A percentile compares a stretch with the other conserved stretches of the same genome.
phyloP scores from a whole-genome alignment of 2,329 filamentous ascomycete species.

The Hymenotorrendiella dingleyae region DNA sequence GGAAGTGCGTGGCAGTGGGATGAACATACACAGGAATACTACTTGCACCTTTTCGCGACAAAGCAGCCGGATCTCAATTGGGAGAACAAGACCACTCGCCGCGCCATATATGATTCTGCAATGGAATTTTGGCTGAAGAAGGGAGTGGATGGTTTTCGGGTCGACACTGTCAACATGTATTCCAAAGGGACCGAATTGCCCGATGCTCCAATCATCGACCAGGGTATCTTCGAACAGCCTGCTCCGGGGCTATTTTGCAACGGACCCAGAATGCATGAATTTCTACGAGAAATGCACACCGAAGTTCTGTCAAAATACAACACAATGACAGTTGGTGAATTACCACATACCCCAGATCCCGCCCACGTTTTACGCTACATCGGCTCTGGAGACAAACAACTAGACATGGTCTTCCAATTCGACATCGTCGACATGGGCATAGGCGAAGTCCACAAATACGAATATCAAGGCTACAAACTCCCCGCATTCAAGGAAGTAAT shows the following conservation, averaged over 20 bases:
- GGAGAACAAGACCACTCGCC: slow-evolving; percentile 62
- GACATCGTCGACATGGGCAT: slow-evolving; percentile 57
- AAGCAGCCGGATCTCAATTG: slow-evolving; percentile 84
- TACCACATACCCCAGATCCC: slow-evolving; percentile 55
- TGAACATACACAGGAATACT: slow-evolving; percentile 67
- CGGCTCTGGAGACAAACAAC: slow-evolving; percentile 48
- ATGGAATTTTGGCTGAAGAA: slow-evolving; percentile 76
- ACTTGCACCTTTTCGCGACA: slow-evolving; percentile 67
- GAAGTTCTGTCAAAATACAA: slow-evolving; percentile 53
- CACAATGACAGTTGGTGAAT: slow-evolving; percentile 66
- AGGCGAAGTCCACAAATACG: slow-evolving; percentile 49
- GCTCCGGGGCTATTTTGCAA: slow-evolving; percentile 57
- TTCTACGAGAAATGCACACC: slow-evolving; percentile 57
- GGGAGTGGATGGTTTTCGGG: slow-evolving; percentile 68
- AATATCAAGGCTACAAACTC: slow-evolving; percentile 39
- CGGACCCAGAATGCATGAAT: slow-evolving; percentile 64
- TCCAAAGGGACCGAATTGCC: slow-evolving; percentile 55
- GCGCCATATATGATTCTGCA: slow-evolving; percentile 63
- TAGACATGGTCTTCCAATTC: slow-evolving; percentile 67
- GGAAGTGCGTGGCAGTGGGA: slow-evolving; percentile 66
- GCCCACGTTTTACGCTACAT: slow-evolving; percentile 54
- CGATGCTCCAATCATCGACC: slow-evolving; percentile 50
- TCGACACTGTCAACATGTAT: slow-evolving; percentile 70
- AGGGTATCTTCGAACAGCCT: slow-evolving; percentile 41
- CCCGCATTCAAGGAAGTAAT: slow-evolving; percentile 43